Conservation (phyloP, 2,329 filamentous ascomycete genomes). For the Ampelomyces quisqualis region DNA sequence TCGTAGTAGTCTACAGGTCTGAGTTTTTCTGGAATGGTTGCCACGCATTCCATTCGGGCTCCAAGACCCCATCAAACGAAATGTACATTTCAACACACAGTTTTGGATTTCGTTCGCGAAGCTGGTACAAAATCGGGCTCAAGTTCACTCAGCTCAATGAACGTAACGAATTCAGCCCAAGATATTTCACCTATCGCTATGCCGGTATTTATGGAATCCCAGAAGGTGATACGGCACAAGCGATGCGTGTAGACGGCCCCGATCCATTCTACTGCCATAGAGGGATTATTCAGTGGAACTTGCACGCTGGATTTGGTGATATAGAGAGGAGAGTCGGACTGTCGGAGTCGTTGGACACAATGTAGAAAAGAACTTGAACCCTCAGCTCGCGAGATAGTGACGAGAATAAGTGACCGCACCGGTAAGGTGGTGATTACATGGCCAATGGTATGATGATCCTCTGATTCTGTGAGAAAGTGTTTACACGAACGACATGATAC, state of each 20-base stretch:
- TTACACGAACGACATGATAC: too few species aligned
- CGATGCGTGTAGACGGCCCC: conserved; percentile 16
- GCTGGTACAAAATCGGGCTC: conserved; percentile 10
- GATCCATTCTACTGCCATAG: conserved; percentile 9
- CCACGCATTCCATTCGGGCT: conserved; percentile 6
- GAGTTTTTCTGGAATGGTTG: background rate
- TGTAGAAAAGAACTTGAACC: too few species aligned
- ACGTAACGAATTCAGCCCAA: conserved; percentile 12
- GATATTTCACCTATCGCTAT: too few species aligned
- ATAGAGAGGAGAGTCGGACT: too few species aligned
- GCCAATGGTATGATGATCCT: too few species aligned
- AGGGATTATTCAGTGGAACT: conserved; percentile 1
- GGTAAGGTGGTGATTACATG: too few species aligned
- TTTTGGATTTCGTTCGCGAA: conserved; percentile 7
- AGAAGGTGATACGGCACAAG: conserved; percentile 7
- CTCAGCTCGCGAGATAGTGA: too few species aligned
- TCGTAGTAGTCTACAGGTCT: background rate
- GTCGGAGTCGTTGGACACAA: too few species aligned
- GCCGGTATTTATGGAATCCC: too few species aligned
- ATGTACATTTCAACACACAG: conserved; percentile 7
- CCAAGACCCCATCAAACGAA: conserved; percentile 13
- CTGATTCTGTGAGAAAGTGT: too few species aligned
- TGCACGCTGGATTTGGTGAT: conserved; percentile 2
- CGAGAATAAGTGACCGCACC: too few species aligned
- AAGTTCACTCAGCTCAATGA: conserved; percentile 17